Evolutionary conservation across 108 stramenopile genomes (phyloP).

Genomic region (Aurantiochytrium sp.): DNA sequence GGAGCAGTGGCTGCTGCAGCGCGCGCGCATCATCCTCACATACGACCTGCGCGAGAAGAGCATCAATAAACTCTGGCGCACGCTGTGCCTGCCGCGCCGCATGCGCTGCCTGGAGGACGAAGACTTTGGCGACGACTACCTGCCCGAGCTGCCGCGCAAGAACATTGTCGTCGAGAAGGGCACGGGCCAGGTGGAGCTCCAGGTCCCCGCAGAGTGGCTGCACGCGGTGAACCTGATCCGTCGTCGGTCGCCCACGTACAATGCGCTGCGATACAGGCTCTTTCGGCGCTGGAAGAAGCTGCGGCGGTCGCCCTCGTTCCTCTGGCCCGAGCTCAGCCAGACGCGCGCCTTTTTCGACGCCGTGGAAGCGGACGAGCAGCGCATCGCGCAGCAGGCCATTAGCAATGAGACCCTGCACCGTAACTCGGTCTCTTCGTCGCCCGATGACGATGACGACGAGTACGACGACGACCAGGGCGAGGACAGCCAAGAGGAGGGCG

Average conservation of each 20-base stretch:
- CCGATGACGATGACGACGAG: neutral
- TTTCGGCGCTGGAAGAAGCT: slow-evolving; percentile 17
- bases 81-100: neutral
- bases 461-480: neutral
- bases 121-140: neutral
- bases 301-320: neutral
- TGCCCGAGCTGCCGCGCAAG: neutral
- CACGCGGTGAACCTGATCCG: neutral
- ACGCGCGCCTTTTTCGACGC: neutral
- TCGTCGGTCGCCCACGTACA: neutral
- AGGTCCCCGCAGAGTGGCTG: slow-evolving; percentile 9
- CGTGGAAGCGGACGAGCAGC: neutral
- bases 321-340: neutral
- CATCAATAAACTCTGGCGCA: neutral
- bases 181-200: neutral
- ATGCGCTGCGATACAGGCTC: neutral
- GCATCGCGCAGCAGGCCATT: neutral
- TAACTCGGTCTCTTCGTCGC: too few species aligned
- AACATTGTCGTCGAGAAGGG: slow-evolving; percentile 24
- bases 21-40: neutral
- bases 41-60: neutral
- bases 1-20: neutral
- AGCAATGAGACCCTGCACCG: neutral
- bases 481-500: neutral
- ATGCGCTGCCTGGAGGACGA: neutral